Conservation (phyloP, 495 filamentous ascomycete genomes). For the Neurospora sp. region DNA sequence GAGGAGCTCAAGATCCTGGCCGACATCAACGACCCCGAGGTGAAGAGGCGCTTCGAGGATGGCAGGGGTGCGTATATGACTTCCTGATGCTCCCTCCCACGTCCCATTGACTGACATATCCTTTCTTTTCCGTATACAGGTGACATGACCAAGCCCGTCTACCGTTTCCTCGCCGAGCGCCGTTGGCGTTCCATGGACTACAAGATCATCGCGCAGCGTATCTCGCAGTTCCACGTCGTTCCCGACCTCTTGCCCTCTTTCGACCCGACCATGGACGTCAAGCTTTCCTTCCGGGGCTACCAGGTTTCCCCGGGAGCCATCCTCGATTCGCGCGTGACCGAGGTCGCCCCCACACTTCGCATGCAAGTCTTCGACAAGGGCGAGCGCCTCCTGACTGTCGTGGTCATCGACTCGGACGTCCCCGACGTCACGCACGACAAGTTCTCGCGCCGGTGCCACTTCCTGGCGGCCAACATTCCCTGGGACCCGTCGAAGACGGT, state of each 20-base stretch:
- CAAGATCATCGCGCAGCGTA: slow-evolving; percentile 73
- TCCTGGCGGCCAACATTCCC: slow-evolving; percentile 57
- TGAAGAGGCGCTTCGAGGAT: slow-evolving; percentile 94
- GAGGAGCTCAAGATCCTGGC: slow-evolving; percentile 79
- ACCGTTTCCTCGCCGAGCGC: slow-evolving; percentile 75
- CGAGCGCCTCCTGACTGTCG: slow-evolving; percentile 70
- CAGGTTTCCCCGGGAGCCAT: slow-evolving; percentile 66
- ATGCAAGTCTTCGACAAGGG: slow-evolving; percentile 79
- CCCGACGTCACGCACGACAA: slow-evolving; percentile 66
- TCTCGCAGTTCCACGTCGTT: slow-evolving; percentile 77
- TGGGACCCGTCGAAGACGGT: slow-evolving; percentile 39
- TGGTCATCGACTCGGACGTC: slow-evolving; percentile 83
- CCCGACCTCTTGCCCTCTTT: slow-evolving; percentile 88
- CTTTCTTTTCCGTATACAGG: too few species aligned
- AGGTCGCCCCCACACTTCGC: slow-evolving; percentile 58
- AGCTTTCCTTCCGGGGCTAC: slow-evolving; percentile 61
- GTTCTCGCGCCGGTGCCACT: slow-evolving; percentile 77
- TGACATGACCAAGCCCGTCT: slow-evolving; percentile 94
- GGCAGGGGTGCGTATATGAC: too few species aligned
- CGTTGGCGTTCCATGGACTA: slow-evolving; percentile 71
- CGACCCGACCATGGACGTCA: slow-evolving; percentile 67
- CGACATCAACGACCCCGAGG: slow-evolving; percentile 90
- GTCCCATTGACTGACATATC: too few species aligned
- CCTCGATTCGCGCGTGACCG: slow-evolving; percentile 59
- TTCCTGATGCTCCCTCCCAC: too few species aligned